Percentiles rank a stretch among this genome's conserved stretches.
phyloP scores from a whole-genome alignment of 805 yeast species.

The Candida takata region DNA sequence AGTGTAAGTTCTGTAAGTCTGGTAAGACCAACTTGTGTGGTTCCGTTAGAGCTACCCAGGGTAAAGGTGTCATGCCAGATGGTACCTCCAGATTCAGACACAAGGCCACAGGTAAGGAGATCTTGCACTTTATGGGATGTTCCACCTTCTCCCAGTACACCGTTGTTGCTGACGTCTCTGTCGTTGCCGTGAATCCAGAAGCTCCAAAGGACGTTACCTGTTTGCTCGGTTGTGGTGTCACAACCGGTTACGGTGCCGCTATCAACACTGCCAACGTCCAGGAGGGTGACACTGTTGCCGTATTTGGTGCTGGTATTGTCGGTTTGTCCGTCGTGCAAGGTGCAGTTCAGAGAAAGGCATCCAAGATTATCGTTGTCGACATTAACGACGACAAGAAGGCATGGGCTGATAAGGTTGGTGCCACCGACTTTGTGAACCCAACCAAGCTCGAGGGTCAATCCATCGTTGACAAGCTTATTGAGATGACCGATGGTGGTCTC shows the following conservation, averaged over 20 bases:
- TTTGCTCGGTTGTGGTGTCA: conserved; percentile 95
- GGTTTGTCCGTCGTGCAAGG: conserved; percentile 97
- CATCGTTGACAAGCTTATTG: conserved; percentile 74
- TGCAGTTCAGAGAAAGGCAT: conserved; percentile 77
- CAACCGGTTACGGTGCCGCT: conserved; percentile 98
- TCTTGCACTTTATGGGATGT: conserved; percentile 96
- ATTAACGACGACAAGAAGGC: conserved; percentile 75
- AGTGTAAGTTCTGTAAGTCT: conserved; percentile 90
- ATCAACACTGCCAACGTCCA: conserved; percentile 86
- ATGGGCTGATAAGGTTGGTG: conserved; percentile 89
- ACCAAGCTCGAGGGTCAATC: conserved; percentile 65
- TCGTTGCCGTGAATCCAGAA: conserved; percentile 80
- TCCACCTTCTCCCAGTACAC: conserved; percentile 96
- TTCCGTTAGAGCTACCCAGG: conserved; percentile 94
- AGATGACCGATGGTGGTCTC: conserved; percentile 94
- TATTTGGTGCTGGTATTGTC: conserved; percentile 97
- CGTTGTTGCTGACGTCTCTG: conserved; percentile 95
- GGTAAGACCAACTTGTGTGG: conserved; percentile 97
- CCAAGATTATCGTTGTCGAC: conserved; percentile 78
- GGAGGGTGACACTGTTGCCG: conserved; percentile 89
- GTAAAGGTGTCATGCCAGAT: conserved; percentile 98
- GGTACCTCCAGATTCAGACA: conserved; percentile 88
- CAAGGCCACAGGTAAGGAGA: conserved; percentile 63
- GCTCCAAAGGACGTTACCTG: conserved; percentile 86
- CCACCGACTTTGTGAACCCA: conserved; percentile 92